These are phyloP conservation scores for Rhynchospora pubera DNA, from an alignment of 176 grass and related monocot species.

Conservation along the genomic window DNA sequence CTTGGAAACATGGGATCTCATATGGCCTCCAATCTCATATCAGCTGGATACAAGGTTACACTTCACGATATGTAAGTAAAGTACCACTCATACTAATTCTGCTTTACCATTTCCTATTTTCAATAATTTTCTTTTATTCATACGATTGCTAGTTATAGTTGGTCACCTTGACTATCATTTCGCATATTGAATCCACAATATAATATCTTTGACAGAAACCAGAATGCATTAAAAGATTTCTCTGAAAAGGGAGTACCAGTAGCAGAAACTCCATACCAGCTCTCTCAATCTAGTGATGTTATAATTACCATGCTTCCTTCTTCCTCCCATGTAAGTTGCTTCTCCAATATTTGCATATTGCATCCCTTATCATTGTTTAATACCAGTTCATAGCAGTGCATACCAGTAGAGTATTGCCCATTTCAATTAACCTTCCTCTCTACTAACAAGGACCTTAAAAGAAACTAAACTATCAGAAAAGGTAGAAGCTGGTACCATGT, in stretches of 20 bases:
- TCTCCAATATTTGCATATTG: constrained; percentile 10
- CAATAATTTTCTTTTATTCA: not conserved
- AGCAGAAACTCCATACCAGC: constrained; percentile 50
- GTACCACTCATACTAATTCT: not conserved
- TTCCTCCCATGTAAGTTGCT: constrained; percentile 62
- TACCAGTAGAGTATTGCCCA: not conserved
- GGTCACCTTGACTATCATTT: not conserved
- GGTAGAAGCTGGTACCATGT: not conserved
- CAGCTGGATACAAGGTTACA: constrained; percentile 59
- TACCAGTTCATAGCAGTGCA: not conserved
- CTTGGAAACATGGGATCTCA: constrained; percentile 93
- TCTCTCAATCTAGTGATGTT: constrained; percentile 62
- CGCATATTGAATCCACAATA: not conserved
- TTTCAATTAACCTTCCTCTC: not conserved
- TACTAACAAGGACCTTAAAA: not conserved
- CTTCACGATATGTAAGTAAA: constrained; percentile 74
- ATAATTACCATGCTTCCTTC: constrained; percentile 96
- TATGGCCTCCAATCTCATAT: constrained; percentile 76
- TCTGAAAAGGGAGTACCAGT: constrained; percentile 53
- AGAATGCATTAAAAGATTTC: constrained; percentile 65
- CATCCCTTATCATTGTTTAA: not conserved
- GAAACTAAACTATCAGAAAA: not conserved
- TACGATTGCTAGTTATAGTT: not conserved
- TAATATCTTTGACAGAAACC: constrained; percentile 44
- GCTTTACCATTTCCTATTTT: not conserved